phyloP scores from a whole-genome alignment of 257 asterid genomes.

The Solanum dulcamara region DNA sequence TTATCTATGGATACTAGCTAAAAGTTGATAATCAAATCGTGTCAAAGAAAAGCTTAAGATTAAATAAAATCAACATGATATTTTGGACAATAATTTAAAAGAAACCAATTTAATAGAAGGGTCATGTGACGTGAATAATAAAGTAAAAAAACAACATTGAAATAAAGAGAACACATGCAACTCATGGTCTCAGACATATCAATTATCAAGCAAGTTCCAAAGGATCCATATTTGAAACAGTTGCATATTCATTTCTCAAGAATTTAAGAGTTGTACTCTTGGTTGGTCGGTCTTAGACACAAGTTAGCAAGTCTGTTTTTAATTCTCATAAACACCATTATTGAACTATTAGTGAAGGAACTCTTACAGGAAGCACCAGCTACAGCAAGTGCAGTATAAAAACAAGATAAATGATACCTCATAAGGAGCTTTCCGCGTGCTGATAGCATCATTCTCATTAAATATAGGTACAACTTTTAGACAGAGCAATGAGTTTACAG shows the following conservation, averaged over 20 bases:
- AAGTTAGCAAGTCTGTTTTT: background rate
- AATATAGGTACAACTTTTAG: slow-evolving; percentile 68
- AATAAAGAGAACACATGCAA: background rate
- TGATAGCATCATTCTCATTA: slow-evolving; percentile 76
- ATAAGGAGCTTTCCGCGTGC: slow-evolving; percentile 73
- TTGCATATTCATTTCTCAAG: background rate
- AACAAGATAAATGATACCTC: slow-evolving; percentile 38
- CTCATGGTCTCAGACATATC: background rate
- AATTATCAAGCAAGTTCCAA: background rate
- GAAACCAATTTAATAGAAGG: background rate
- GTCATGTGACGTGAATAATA: background rate
- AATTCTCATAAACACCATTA: background rate
- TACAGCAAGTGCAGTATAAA: background rate
- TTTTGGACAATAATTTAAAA: background rate
- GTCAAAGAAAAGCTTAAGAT: background rate
- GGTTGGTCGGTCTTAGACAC: background rate
- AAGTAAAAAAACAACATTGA: background rate
- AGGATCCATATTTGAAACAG: background rate
- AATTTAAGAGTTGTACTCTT: background rate
- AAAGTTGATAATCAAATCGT: background rate
- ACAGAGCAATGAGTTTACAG: slow-evolving; percentile 46
- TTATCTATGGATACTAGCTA: background rate
- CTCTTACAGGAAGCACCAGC: background rate
- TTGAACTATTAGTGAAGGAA: background rate
- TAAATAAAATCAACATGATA: background rate